Evolutionary conservation across 352 stramenopile species (phyloP).

Genomic region (Phytophthora idaei): DNA sequence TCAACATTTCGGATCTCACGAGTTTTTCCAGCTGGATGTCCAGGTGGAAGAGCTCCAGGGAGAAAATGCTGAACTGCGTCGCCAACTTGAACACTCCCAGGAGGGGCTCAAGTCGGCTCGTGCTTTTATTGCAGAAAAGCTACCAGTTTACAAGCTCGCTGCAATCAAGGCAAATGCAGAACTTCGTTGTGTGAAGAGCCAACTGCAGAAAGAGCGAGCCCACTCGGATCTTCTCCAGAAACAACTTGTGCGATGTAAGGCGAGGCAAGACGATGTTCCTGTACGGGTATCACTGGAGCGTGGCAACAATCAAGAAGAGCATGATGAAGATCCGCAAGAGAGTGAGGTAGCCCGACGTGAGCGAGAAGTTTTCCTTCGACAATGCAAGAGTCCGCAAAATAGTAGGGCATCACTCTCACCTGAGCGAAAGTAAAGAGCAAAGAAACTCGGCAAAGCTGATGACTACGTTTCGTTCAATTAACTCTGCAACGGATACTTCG

Average conservation of each 20-base stretch:
- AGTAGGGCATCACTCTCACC: not conserved
- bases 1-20: conserved; percentile 11
- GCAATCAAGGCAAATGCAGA: conserved; percentile 49
- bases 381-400: conserved; percentile 15
- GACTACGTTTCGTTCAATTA: not conserved
- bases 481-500: too few species aligned
- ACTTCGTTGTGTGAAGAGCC: conserved; percentile 41
- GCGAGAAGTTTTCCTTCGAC: conserved; percentile 23
- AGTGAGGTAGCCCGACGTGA: conserved; percentile 11
- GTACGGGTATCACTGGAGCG: conserved; percentile 13
- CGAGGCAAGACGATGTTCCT: conserved; percentile 26
- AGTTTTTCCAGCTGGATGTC: conserved; percentile 60
- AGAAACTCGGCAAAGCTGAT: not conserved
- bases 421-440: not conserved
- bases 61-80: conserved; percentile 44
- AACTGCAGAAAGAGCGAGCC: conserved; percentile 41
- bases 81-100: conserved; percentile 26
- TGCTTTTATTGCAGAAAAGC: conserved; percentile 24
- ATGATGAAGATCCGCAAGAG: conserved; percentile 2
- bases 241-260: conserved; percentile 34
- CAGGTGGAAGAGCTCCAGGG: conserved; percentile 47
- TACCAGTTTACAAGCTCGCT: conserved; percentile 37
- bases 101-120: conserved; percentile 17
- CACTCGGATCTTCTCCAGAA: conserved; percentile 39
- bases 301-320: conserved; percentile 14